Evolutionary conservation across 306 rosid species (phyloP).

Genomic region (Vicia faba): DNA sequence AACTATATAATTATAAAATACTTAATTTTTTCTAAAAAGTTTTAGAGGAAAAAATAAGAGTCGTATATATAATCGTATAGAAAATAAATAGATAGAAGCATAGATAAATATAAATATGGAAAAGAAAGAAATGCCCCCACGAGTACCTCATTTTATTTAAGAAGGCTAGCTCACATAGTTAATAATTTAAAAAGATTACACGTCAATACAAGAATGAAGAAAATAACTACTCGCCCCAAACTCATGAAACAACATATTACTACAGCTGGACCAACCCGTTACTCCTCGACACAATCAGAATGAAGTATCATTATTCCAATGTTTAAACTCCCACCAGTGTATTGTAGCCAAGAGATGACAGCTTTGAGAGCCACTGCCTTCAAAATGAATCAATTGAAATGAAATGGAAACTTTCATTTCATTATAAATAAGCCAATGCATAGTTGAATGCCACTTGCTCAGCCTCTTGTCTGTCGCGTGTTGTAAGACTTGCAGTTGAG

Average conservation of each 20-base stretch:
- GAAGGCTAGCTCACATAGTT: background rate
- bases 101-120: too few relatives aligned
- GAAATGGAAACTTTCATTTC: background rate
- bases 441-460: slow-evolving; percentile 39
- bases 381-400: slow-evolving; percentile 15
- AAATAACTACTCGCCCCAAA: background rate
- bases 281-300: background rate
- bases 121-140: too few relatives aligned
- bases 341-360: slow-evolving; percentile 1
- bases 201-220: background rate
- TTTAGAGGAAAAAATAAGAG: too few relatives aligned
- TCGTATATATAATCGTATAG: too few relatives aligned
- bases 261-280: background rate
- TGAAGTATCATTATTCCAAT: slow-evolving; percentile 22
- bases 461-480: slow-evolving; percentile 74
- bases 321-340: background rate
- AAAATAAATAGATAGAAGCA: too few relatives aligned
- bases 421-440: background rate
- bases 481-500: slow-evolving; percentile 78
- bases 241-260: background rate
- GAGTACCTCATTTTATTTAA: too few relatives aligned
- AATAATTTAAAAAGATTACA: background rate
- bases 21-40: too few relatives aligned
- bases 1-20: too few relatives aligned
- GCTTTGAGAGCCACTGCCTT: slow-evolving; percentile 1